Percentiles rank a stretch among this genome's conserved stretches.
Conservation (phyloP, 2,329 filamentous ascomycete species). For the Pseudocercospora vitis region DNA sequence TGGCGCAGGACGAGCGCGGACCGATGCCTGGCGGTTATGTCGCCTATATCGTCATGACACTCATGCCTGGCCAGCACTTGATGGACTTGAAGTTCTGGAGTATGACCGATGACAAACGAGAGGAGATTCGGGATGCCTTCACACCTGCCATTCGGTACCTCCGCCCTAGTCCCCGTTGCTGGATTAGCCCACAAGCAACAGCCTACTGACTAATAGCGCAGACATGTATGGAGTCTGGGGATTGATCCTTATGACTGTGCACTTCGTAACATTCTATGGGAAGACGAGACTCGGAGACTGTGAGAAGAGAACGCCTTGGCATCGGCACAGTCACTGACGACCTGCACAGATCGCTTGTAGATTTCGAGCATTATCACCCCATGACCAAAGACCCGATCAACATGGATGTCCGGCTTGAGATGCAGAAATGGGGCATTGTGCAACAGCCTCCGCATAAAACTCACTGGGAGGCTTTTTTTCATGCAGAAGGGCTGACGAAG, state of each 20-base stretch:
- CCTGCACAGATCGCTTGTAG: constrained; percentile 31
- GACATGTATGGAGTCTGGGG: constrained; percentile 29
- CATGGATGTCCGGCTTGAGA: constrained; percentile 29
- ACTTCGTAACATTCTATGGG: constrained; percentile 36
- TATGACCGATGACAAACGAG: constrained; percentile 20
- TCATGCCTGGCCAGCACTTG: constrained; percentile 32
- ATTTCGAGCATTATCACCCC: constrained; percentile 35
- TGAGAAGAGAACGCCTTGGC: background rate
- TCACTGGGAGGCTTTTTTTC: constrained; percentile 26
- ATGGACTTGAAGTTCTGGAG: constrained; percentile 36
- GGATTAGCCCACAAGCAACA: too few species aligned
- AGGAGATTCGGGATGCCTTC: constrained; percentile 31
- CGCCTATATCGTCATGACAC: constrained; percentile 34
- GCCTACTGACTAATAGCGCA: constrained; percentile 3
- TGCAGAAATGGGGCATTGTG: constrained; percentile 34
- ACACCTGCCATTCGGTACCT: constrained; percentile 28
- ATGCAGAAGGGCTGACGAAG: constrained; percentile 13
- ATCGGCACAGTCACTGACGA: background rate
- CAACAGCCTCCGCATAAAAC: constrained; percentile 28
- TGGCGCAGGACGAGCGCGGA: constrained; percentile 25
- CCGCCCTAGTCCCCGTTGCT: too few species aligned
- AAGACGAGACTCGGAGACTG: constrained; percentile 22
- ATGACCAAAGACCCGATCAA: constrained; percentile 30
- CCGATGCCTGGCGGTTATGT: constrained; percentile 34
- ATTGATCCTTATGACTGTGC: constrained; percentile 37